A percentile compares a stretch with the other conserved stretches of the same genome.
phyloP scores from a whole-genome alignment of 2,329 filamentous ascomycete species.

The Orbilia ellipsospora region DNA sequence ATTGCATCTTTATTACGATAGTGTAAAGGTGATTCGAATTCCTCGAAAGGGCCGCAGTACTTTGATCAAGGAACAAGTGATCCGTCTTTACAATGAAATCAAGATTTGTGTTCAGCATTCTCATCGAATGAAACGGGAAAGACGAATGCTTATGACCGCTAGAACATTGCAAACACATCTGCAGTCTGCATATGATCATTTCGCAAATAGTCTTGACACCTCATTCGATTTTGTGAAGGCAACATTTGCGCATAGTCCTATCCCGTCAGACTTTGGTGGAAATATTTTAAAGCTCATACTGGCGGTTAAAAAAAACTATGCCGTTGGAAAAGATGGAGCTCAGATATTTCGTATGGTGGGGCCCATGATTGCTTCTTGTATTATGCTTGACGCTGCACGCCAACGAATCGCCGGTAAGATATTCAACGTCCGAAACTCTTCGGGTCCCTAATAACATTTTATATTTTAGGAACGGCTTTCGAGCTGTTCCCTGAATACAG shows the following conservation, averaged over 20 bases:
- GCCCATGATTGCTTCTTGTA: constrained; percentile 67
- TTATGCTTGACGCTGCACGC: constrained; percentile 65
- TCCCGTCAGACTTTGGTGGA: constrained; percentile 66
- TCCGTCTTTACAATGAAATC: constrained; percentile 65
- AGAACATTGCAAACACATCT: constrained; percentile 66
- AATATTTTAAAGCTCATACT: constrained; percentile 67
- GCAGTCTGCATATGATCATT: constrained; percentile 67
- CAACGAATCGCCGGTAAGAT: constrained; percentile 57
- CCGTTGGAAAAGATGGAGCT: constrained; percentile 56
- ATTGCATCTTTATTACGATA: constrained; percentile 67
- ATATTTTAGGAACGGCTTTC: constrained; percentile 59
- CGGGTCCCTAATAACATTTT: background rate
- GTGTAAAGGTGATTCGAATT: constrained; percentile 66
- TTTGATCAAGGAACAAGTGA: constrained; percentile 67
- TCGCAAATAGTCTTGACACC: constrained; percentile 63
- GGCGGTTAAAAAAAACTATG: constrained; percentile 60
- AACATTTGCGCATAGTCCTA: constrained; percentile 65
- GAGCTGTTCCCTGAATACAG: constrained; percentile 64
- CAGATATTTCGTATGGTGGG: constrained; percentile 65
- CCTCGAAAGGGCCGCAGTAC: constrained; percentile 64
- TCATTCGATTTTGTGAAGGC: constrained; percentile 68
- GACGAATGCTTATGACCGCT: constrained; percentile 66
- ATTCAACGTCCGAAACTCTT: background rate
- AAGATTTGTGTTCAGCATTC: constrained; percentile 63
- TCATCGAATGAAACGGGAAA: constrained; percentile 63